Percentiles rank a stretch among this genome's conserved stretches.
Conservation (phyloP, 257 asterid genomes). For the Cruciata laevipes region DNA sequence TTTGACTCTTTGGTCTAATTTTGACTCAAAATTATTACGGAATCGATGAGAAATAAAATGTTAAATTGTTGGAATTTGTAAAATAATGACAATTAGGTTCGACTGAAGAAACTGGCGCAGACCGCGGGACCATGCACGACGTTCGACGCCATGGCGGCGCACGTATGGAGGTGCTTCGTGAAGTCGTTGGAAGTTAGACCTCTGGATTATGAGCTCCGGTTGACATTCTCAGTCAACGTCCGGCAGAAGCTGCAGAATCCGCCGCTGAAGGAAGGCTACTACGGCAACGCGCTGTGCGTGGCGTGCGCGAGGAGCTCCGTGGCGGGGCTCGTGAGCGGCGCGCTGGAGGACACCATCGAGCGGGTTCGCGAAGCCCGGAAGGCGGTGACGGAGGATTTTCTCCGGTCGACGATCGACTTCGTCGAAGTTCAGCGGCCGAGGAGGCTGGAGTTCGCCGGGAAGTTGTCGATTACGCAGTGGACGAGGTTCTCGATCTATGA, state of each 20-base stretch:
- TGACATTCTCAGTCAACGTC: conserved; percentile 73
- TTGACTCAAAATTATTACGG: too few species aligned
- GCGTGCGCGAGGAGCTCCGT: conserved; percentile 67
- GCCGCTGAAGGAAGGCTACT: conserved; percentile 56
- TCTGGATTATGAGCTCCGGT: conserved; percentile 51
- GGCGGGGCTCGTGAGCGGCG: conserved; percentile 30
- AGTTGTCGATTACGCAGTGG: conserved; percentile 82
- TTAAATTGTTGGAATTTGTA: too few species aligned
- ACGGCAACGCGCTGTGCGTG: conserved; percentile 72
- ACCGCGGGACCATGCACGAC: conserved; percentile 40
- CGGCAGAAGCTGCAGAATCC: conserved; percentile 54
- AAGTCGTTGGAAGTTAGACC: conserved; percentile 54
- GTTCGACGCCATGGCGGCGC: conserved; percentile 86
- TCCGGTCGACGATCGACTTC: conserved; percentile 72
- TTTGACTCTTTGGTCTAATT: neutral
- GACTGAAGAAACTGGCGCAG: conserved; percentile 44
- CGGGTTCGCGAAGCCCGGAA: conserved; percentile 54
- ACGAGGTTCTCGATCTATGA: conserved; percentile 74
- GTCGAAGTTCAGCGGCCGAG: conserved; percentile 57
- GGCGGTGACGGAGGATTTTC: conserved; percentile 55
- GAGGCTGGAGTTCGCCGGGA: conserved; percentile 84
- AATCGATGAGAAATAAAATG: too few species aligned
- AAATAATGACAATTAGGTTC: neutral
- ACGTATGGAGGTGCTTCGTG: conserved; percentile 86
- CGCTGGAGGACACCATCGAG: conserved; percentile 29